These are phyloP conservation scores for Ochetophila trinervis DNA, from an alignment of 306 rosid species.

Conservation along the genomic window DNA sequence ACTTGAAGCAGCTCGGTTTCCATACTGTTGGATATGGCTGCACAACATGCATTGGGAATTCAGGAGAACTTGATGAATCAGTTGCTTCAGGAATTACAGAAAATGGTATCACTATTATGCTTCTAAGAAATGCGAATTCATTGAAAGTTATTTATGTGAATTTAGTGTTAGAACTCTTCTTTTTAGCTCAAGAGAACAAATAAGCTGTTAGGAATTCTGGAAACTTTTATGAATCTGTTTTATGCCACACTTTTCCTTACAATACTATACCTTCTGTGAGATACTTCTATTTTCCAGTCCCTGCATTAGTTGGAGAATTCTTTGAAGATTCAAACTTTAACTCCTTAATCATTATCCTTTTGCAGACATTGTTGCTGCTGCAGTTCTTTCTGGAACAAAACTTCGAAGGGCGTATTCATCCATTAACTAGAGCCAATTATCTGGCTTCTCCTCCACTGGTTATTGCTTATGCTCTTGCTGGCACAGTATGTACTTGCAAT, in stretches of 20 bases:
- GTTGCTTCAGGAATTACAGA: slow-evolving; percentile 86
- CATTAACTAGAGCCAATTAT: slow-evolving; percentile 91
- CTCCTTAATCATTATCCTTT: too few species aligned
- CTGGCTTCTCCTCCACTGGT: slow-evolving; percentile 99
- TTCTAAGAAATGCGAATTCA: too few species aligned
- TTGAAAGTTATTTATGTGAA: too few species aligned
- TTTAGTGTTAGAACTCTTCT: too few species aligned
- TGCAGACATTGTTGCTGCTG: slow-evolving; percentile 86
- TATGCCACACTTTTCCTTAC: too few species aligned
- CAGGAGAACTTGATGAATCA: slow-evolving; percentile 85
- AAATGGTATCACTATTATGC: slow-evolving; percentile 43
- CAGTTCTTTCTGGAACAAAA: slow-evolving; percentile 97
- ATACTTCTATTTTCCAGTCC: too few species aligned
- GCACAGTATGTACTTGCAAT: slow-evolving; percentile 54
- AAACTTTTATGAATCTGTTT: too few species aligned
- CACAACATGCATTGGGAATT: slow-evolving; percentile 97
- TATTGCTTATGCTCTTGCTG: slow-evolving; percentile 96
- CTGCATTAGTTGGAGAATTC: too few species aligned
- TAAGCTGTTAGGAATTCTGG: too few species aligned
- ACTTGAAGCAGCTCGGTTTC: slow-evolving; percentile 87
- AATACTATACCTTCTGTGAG: too few species aligned
- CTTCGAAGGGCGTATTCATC: slow-evolving; percentile 97
- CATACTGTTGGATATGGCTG: slow-evolving; percentile 95
- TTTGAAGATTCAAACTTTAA: too few species aligned
- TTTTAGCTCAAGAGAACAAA: too few species aligned